Percentiles rank a stretch among this genome's conserved stretches.
Evolutionary conservation across 495 filamentous ascomycete species (phyloP).

Genomic region (Copromyces sp.): DNA sequence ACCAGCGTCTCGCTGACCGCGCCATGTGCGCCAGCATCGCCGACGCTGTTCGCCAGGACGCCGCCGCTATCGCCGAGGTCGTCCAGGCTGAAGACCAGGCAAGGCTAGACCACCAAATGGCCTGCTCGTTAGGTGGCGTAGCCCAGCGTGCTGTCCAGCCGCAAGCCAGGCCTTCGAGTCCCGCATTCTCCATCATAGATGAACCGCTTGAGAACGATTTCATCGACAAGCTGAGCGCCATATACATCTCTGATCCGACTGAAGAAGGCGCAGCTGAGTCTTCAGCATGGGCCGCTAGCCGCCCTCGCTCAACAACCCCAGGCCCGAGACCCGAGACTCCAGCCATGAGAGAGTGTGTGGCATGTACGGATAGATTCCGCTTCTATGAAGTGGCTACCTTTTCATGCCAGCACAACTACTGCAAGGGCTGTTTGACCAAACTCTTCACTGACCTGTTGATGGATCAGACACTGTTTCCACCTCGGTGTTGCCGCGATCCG

Average conservation of each 20-base stretch:
- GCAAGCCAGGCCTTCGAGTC: neutral
- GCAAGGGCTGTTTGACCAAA: conserved; percentile 29
- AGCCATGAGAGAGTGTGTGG: conserved; percentile 1
- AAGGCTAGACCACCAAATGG: conserved; percentile 14
- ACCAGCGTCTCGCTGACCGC: conserved; percentile 15
- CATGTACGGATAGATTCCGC: conserved; percentile 7
- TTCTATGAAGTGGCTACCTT: conserved; percentile 6
- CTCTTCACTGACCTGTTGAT: conserved; percentile 32
- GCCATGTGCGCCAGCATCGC: conserved; percentile 26
- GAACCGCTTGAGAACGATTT: neutral
- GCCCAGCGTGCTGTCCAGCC: neutral
- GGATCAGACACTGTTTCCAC: conserved; percentile 44
- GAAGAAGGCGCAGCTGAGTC: conserved; percentile 1
- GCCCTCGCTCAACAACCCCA: neutral
- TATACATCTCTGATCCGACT: neutral
- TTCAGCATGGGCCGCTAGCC: conserved; percentile 7
- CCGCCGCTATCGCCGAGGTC: conserved; percentile 6
- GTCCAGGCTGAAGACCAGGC: conserved; percentile 15
- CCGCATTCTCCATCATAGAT: neutral
- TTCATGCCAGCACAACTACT: conserved; percentile 38
- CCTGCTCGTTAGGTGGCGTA: neutral
- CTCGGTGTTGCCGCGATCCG: conserved; percentile 37
- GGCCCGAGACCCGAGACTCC: neutral
- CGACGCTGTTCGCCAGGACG: conserved; percentile 20
- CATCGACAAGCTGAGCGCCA: neutral